Evolutionary conservation across 192 early-diverging fungal species (phyloP).

Genomic region (Entomortierella lignicola): DNA sequence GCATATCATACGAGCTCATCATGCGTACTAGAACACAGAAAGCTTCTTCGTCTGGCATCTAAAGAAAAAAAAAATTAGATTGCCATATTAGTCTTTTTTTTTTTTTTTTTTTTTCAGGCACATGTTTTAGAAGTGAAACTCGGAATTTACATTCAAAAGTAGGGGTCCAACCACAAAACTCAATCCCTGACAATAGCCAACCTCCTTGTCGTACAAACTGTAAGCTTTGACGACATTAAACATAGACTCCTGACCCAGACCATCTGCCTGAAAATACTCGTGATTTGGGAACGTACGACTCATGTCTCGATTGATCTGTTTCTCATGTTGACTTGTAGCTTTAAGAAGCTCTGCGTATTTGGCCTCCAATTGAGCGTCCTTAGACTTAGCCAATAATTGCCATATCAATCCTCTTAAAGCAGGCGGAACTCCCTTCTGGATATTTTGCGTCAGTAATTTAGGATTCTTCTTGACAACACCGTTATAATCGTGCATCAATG

Average conservation of each 20-base stretch:
- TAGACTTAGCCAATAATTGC: slow-evolving; percentile 90
- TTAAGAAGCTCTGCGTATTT: slow-evolving; percentile 80
- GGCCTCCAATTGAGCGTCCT: slow-evolving; percentile 80
- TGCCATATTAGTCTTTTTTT: neutral
- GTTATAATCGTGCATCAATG: slow-evolving; percentile 92
- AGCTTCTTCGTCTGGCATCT: slow-evolving; percentile 98
- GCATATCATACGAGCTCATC: slow-evolving; percentile 89
- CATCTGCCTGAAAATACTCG: slow-evolving; percentile 87
- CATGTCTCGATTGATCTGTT: slow-evolving; percentile 91
- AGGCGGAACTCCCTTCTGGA: slow-evolving; percentile 90
- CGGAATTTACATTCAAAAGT: slow-evolving; percentile 80
- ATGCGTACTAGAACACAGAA: slow-evolving; percentile 93
- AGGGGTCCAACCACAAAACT: slow-evolving; percentile 94
- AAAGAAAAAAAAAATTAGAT: neutral
- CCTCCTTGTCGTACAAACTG: slow-evolving; percentile 88
- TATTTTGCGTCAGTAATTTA: slow-evolving; percentile 77
- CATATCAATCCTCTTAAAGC: slow-evolving; percentile 94
- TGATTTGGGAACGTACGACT: slow-evolving; percentile 92
- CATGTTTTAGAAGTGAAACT: no score
- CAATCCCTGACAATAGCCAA: slow-evolving; percentile 99
- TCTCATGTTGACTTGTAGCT: slow-evolving; percentile 79
- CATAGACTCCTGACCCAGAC: slow-evolving; percentile 89
- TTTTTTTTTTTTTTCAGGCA: neutral
- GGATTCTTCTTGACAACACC: slow-evolving; percentile 81
- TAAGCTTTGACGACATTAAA: slow-evolving; percentile 96